Base-by-base conservation (phyloP, 208 protist genomes). In the Acanthamoeba sp. region DNA sequence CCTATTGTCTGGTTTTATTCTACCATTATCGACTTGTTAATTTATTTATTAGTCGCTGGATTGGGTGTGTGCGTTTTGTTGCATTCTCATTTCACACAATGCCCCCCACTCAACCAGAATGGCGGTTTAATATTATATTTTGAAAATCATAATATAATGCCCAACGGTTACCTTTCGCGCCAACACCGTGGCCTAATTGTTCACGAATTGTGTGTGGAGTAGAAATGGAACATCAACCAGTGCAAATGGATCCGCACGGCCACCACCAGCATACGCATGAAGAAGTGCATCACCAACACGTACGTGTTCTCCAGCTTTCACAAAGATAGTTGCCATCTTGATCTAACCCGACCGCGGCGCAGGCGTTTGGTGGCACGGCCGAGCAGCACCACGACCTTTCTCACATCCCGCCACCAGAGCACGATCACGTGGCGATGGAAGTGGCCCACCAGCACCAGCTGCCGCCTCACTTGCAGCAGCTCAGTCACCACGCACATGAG, bases 281-380 rank as follows among this genome's bases (percentile, higher is more conserved):
- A 24, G 69, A 78, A 78, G 69, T 78, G 59, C 59, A 66, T 34
- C 69, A 78, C 27, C 59, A 66, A 5, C 69, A 78, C n/a, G 69
- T 78, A 42, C 69, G 69, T 45, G n/a, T 24, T 36, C 66, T n/a
- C 38, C 32, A 2, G 27, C 32, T 6, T 32, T 57, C n/a, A n/a
- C n/a, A n/a, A n/a, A n/a, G n/a, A n/a, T n/a, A n/a, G n/a, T n/a
- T n/a, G n/a, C n/a, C n/a, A n/a, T n/a, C n/a, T n/a, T n/a, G n/a
- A n/a, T n/a, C n/a, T n/a, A n/a, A n/a, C n/a, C n/a, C n/a, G n/a
- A n/a, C n/a, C n/a, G n/a, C n/a, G n/a, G 52, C 52, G 22, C 59
- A 66, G 59, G 59, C 59, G 3, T 66, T 66, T 34, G 59, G 55
- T 59, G 55, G 27, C 59, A 34, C 59, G 59, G 27, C 59, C 20